Evolutionary conservation across 2,329 filamentous ascomycete species (phyloP).

Genomic region (Phymatotrichopsis omnivora): DNA sequence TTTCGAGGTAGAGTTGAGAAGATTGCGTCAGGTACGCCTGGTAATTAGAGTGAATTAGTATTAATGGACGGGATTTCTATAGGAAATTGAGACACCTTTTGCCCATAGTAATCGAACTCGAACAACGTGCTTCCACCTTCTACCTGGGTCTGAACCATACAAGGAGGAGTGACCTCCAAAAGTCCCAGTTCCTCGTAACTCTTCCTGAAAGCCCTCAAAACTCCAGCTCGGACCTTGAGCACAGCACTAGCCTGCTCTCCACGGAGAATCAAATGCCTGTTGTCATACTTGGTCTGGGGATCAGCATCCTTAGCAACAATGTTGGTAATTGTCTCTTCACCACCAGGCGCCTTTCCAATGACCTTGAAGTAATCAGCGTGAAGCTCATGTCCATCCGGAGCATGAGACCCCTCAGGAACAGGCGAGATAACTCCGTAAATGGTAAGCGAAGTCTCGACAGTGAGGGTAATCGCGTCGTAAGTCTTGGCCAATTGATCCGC

Average conservation of each 20-base stretch:
- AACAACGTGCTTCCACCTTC: slow-evolving; percentile 90
- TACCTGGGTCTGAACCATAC: slow-evolving; percentile 88
- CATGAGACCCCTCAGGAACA: slow-evolving; percentile 66
- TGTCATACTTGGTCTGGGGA: slow-evolving; percentile 64
- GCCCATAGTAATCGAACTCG: slow-evolving; percentile 77
- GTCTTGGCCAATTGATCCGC: slow-evolving; percentile 70
- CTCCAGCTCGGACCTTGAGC: slow-evolving; percentile 73
- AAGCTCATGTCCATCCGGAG: slow-evolving; percentile 75
- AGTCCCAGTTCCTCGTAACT: slow-evolving; percentile 67
- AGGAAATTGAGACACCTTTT: slow-evolving; percentile 41
- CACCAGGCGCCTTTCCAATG: slow-evolving; percentile 67
- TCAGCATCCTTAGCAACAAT: slow-evolving; percentile 58
- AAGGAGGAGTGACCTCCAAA: slow-evolving; percentile 77
- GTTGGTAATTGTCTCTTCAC: slow-evolving; percentile 87
- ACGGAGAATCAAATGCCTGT: slow-evolving; percentile 74
- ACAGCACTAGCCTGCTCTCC: slow-evolving; percentile 75
- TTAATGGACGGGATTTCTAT: neutral
- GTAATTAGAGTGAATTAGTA: neutral
- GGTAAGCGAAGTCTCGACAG: slow-evolving; percentile 76
- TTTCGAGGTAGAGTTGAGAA: slow-evolving; percentile 95
- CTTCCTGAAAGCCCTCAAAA: slow-evolving; percentile 70
- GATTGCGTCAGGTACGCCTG: slow-evolving; percentile 86
- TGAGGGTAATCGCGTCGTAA: slow-evolving; percentile 80
- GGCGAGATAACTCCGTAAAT: slow-evolving; percentile 75
- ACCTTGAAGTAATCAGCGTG: slow-evolving; percentile 84